These are phyloP conservation scores for Celoporthe dispersa DNA, from an alignment of 2,329 filamentous ascomycete species.

Conservation along the genomic window DNA sequence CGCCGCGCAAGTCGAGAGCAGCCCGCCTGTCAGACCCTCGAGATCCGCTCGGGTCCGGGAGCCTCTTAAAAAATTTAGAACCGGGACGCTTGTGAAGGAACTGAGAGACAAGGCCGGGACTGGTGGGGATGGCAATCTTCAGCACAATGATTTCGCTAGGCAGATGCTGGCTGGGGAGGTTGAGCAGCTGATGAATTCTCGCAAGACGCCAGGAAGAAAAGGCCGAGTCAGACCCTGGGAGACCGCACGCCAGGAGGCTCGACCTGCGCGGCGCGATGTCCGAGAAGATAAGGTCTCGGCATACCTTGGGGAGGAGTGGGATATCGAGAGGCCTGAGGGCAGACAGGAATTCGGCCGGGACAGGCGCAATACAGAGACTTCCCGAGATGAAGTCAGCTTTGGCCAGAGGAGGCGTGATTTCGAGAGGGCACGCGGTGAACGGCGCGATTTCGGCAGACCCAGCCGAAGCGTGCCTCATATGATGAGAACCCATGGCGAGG, in stretches of 20 bases:
- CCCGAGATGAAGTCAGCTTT: background rate
- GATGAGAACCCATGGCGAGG: background rate
- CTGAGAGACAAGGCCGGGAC: slow-evolving; percentile 31
- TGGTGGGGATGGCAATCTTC: slow-evolving; percentile 22
- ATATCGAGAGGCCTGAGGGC: background rate
- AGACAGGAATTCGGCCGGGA: background rate
- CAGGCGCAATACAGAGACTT: background rate
- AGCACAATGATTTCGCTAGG: slow-evolving; percentile 25
- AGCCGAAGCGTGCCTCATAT: background rate
- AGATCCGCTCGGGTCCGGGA: slow-evolving; percentile 56
- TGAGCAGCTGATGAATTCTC: slow-evolving; percentile 6
- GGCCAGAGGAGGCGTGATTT: slow-evolving; percentile 6
- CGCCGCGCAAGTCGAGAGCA: slow-evolving; percentile 19
- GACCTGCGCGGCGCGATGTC: background rate
- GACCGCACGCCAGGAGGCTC: background rate
- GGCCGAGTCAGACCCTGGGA: background rate
- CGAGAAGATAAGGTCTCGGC: background rate
- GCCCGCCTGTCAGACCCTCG: slow-evolving; percentile 55
- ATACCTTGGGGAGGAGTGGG: background rate
- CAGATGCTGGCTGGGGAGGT: slow-evolving; percentile 22
- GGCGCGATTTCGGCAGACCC: background rate
- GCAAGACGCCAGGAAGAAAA: background rate
- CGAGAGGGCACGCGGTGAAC: slow-evolving; percentile 1
- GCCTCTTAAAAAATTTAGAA: slow-evolving; percentile 60
- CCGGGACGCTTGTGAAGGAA: slow-evolving; percentile 46